Percentiles rank a stretch among this genome's conserved stretches.
phyloP scores from a whole-genome alignment of 2,329 filamentous ascomycete species.

The Phoma herbarum region DNA sequence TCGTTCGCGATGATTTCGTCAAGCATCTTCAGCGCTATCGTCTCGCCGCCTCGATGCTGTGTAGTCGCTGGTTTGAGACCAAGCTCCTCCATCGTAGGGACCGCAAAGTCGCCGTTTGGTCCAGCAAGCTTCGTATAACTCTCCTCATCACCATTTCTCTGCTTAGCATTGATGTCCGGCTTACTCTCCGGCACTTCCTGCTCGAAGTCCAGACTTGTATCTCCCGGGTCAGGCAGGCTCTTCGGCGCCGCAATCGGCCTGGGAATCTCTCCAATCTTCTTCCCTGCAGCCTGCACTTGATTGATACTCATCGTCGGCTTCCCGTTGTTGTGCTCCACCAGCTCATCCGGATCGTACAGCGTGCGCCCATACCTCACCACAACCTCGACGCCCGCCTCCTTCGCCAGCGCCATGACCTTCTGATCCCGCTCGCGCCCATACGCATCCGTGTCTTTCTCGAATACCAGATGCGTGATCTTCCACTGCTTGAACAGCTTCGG shows the following conservation, averaged over 20 bases:
- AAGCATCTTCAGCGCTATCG: constrained; percentile 66
- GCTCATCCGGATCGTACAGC: constrained; percentile 75
- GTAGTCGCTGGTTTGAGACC: constrained; percentile 69
- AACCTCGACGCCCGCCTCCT: constrained; percentile 72
- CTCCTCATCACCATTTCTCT: constrained; percentile 63
- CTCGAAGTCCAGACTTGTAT: constrained; percentile 67
- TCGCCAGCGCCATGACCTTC: constrained; percentile 66
- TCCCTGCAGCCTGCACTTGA: constrained; percentile 68
- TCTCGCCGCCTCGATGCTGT: constrained; percentile 76
- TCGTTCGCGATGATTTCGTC: constrained; percentile 67
- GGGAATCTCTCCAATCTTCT: constrained; percentile 69
- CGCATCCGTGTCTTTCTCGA: constrained; percentile 80
- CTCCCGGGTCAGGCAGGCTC: constrained; percentile 70
- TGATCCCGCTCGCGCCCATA: constrained; percentile 73
- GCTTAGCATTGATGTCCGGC: constrained; percentile 68
- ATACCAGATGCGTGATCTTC: constrained; percentile 78
- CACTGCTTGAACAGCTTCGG: constrained; percentile 77
- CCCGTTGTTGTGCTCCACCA: constrained; percentile 71
- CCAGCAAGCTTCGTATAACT: constrained; percentile 71
- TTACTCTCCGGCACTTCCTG: constrained; percentile 61
- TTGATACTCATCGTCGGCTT: constrained; percentile 79
- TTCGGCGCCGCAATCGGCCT: constrained; percentile 68
- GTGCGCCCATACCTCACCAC: constrained; percentile 72
- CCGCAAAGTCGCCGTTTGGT: constrained; percentile 72
- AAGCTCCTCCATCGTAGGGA: constrained; percentile 76